Conservation (phyloP, 148 eudicot species). For the Rhododendron griersonianum region DNA sequence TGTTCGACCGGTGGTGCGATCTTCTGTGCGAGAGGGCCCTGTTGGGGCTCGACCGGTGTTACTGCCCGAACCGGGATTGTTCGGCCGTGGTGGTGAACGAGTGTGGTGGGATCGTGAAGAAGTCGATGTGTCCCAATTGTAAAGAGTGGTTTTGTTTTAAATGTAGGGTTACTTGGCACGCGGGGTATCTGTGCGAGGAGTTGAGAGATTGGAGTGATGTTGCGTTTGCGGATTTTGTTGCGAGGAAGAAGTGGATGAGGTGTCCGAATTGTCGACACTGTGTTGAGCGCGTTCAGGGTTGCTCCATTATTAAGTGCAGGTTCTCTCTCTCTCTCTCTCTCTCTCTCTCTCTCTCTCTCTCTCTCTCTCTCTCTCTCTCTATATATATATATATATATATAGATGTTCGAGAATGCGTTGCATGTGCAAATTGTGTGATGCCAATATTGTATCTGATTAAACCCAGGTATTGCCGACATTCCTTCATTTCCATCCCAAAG, state of each 20-base stretch:
- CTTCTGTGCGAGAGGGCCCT: constrained; percentile 26
- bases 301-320: constrained; percentile 40
- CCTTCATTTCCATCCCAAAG: too few relatives aligned
- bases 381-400: too few relatives aligned
- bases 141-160: constrained; percentile 32
- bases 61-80: constrained; percentile 42
- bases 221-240: constrained; percentile 32
- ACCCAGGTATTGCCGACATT: too few relatives aligned
- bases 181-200: constrained; percentile 37
- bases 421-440: too few relatives aligned
- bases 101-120: constrained; percentile 33
- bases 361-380: too few relatives aligned
- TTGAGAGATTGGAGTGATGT: constrained; percentile 33
- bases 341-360: too few relatives aligned
- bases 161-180: constrained; percentile 41
- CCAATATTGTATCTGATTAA: too few relatives aligned
- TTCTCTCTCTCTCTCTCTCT: background rate
- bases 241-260: constrained; percentile 39
- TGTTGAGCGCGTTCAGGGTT: constrained; percentile 28
- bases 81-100: constrained; percentile 39
- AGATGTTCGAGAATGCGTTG: too few relatives aligned
- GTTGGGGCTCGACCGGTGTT: constrained; percentile 19
- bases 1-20: constrained; percentile 43
- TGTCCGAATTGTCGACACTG: constrained; percentile 40
- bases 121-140: constrained; percentile 31